Conservation (phyloP, 139 green algal species). For the Coelastrella sp. region DNA sequence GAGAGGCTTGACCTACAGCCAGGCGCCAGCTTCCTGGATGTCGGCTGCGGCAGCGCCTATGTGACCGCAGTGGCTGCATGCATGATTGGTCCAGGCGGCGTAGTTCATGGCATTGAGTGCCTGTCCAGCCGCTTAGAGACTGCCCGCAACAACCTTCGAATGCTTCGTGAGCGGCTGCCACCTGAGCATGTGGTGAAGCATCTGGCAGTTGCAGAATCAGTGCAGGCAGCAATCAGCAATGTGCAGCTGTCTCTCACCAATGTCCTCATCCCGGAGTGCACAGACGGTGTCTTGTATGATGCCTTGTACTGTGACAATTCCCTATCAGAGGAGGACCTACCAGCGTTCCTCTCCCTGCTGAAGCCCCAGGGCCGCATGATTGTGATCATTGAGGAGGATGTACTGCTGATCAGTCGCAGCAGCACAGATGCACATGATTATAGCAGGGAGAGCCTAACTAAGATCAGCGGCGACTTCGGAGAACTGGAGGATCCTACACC, state of each 20-base stretch:
- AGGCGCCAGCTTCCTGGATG: conserved; percentile 68
- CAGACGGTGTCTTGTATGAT: conserved; percentile 64
- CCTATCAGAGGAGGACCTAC: conserved; percentile 71
- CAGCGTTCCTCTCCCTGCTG: conserved; percentile 69
- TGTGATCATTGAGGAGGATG: conserved; percentile 71
- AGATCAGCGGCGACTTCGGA: conserved; percentile 65
- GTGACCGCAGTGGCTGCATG: conserved; percentile 68
- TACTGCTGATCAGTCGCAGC: conserved; percentile 65
- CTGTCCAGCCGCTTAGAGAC: conserved; percentile 62
- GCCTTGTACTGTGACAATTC: conserved; percentile 70
- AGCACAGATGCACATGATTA: conserved; percentile 64
- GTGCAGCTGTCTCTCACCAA: conserved; percentile 59
- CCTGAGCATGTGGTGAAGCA: conserved; percentile 43
- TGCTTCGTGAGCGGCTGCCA: conserved; percentile 56
- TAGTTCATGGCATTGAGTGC: conserved; percentile 69
- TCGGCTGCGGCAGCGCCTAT: conserved; percentile 73
- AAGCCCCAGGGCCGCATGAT: conserved; percentile 67
- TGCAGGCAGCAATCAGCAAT: conserved; percentile 27
- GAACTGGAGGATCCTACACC: conserved; percentile 75
- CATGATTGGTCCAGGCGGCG: conserved; percentile 56
- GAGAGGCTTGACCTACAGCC: conserved; percentile 65
- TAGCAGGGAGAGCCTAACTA: conserved; percentile 48
- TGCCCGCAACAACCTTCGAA: conserved; percentile 62
- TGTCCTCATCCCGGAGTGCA: conserved; percentile 77
- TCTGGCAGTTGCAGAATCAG: conserved; percentile 1